Percentiles rank a stretch among this genome's conserved stretches.
These are phyloP conservation scores for Globisporangium polare DNA, from an alignment of 352 stramenopile genomes.

Conservation along the genomic window DNA sequence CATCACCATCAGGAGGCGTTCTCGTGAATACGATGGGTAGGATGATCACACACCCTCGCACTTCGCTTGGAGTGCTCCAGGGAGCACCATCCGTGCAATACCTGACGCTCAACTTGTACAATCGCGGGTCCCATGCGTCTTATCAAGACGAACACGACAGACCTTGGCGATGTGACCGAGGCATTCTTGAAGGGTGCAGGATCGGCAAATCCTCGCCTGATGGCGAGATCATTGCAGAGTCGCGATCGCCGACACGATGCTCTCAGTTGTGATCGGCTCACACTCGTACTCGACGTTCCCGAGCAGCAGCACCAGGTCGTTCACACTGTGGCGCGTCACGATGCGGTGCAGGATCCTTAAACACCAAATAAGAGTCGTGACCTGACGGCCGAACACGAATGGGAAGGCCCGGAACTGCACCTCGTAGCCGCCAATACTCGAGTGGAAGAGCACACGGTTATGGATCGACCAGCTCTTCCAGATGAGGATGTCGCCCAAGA, in stretches of 20 bases:
- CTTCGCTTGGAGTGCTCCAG: too few relatives aligned
- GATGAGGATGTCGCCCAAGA: not conserved
- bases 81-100: too few relatives aligned
- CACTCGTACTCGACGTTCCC: conserved; percentile 9
- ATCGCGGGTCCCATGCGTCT: too few relatives aligned
- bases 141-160: too few relatives aligned
- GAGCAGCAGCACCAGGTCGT: conserved; percentile 8
- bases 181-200: too few relatives aligned
- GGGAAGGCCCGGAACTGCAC: not conserved
- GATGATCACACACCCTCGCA: too few relatives aligned
- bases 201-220: too few relatives aligned
- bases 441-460: not conserved
- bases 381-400: conserved; percentile 1
- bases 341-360: not conserved
- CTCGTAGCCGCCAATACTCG: not conserved
- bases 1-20: too few relatives aligned
- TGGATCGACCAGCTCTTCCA: not conserved
- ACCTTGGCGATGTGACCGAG: too few relatives aligned
- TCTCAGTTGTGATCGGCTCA: not conserved
- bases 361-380: conserved; percentile 7
- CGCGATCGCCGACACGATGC: not conserved
- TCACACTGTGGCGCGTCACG: not conserved
- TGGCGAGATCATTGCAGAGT: too few relatives aligned
- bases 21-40: too few relatives aligned
- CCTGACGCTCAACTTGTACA: too few relatives aligned